Evolutionary conservation across 352 stramenopile genomes (phyloP), one percentile per base, ranked within the genome.

Genomic region (Phytophthora foliorum): DNA sequence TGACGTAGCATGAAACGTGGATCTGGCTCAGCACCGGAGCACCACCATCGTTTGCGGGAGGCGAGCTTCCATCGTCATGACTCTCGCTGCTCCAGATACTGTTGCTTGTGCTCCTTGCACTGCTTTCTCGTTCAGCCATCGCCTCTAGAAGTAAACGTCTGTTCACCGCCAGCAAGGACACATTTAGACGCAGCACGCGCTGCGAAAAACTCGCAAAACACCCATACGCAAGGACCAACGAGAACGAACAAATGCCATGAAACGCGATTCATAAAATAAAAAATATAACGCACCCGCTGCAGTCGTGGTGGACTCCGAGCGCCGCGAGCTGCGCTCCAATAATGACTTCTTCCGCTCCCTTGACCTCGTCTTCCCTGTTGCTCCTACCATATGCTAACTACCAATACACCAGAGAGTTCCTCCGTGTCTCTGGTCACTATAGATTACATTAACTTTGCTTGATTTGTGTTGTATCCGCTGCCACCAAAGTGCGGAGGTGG

Each of bases 1-100:
- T 92, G 57, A 92, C 73, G 55, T 87, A 91, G 72, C 83, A 91
- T 34, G 83, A 89, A 6, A 91, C 75, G 46, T 92, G 82, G 48
- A 90, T 78, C 11, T 75, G 72, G 24, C 69, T 78, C 19, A 86
- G 61, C 17, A 70, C 62, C 3, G 58, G 41, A 50, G 22, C 60
- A 41, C 38, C 22, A 41, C 22, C 36, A 38, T 56, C 60, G 44
- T 22, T 52, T 14, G 21, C 19, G 21, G 13, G 16, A 27, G 6
- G 19, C 6, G 36, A 29, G 2, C 19, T 46, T 56, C 19, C 21
- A 25, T 58, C 56, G n/a, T 6, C 31, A 34, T 11, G 22, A 36
- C 13, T 22, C 17, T 42, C 51, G 22, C 41, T 54, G 21, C 29
- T 27, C 25, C 13, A 16, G 34, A 13, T 36, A 55, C 13, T 16